Evolutionary conservation across 2,329 filamentous ascomycete species (phyloP).

Genomic region (Penicillium hesseltinei): DNA sequence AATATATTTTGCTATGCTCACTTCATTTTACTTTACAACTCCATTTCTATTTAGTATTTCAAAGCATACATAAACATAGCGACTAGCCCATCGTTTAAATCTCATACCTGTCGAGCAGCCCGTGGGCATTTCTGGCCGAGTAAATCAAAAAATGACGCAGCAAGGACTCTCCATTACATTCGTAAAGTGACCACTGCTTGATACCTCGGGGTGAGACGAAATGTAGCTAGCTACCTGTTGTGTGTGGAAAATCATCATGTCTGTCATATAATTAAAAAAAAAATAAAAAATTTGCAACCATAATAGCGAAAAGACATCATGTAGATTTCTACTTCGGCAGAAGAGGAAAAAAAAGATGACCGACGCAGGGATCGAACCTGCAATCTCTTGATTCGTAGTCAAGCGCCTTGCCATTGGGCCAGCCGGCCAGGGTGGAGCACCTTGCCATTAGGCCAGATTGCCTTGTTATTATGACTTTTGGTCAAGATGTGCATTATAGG

Average conservation of each 20-base stretch:
- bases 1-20: background rate
- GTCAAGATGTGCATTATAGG: background rate
- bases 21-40: background rate
- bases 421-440: conserved; percentile 34
- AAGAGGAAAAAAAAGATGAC: conserved; percentile 24
- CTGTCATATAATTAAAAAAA: too few species aligned
- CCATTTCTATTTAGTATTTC: background rate
- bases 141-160: background rate
- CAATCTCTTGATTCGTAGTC: conserved; percentile 55
- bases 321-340: too few species aligned
- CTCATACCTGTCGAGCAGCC: background rate
- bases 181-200: too few species aligned
- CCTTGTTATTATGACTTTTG: background rate
- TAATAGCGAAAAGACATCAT: background rate
- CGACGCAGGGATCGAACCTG: conserved; percentile 48
- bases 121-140: too few species aligned
- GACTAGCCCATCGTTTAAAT: background rate
- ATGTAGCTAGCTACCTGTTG: too few species aligned
- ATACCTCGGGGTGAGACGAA: too few species aligned
- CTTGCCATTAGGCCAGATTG: conserved; percentile 50
- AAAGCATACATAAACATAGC: background rate
- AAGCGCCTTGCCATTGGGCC: conserved; percentile 53
- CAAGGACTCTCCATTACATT: background rate
- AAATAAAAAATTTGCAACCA: background rate
- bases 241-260: too few species aligned